Conservation (phyloP, 352 stramenopile species). For the Porosira glacialis region DNA sequence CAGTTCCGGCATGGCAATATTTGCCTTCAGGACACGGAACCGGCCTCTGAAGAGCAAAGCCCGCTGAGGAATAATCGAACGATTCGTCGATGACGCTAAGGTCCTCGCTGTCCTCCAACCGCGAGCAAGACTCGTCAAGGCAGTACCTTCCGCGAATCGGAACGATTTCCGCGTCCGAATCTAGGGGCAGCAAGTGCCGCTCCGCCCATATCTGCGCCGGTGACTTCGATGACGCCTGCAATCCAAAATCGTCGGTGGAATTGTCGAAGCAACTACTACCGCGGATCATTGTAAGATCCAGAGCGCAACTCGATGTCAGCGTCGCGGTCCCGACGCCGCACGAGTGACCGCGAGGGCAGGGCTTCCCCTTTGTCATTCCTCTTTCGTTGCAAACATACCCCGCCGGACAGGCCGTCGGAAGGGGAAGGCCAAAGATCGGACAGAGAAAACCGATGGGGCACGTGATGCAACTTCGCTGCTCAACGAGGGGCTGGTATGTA, state of each 20-base stretch:
- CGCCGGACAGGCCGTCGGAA: conserved; percentile 89
- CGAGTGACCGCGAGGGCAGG: conserved; percentile 92
- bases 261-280: conserved; percentile 88
- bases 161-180: conserved; percentile 75
- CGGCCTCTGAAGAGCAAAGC: conserved; percentile 83
- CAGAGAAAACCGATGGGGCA: conserved; percentile 94
- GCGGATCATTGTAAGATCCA: conserved; percentile 38
- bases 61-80: conserved; percentile 82
- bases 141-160: conserved; percentile 90
- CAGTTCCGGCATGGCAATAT: conserved; percentile 40
- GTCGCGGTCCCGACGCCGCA: conserved; percentile 94
- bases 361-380: conserved; percentile 86
- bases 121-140: conserved; percentile 87
- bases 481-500: conserved; percentile 87
- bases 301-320: conserved; percentile 86
- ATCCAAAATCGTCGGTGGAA: conserved; percentile 89
- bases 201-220: conserved; percentile 92
- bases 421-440: conserved; percentile 87
- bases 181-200: conserved; percentile 85
- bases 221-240: conserved; percentile 85
- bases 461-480: conserved; percentile 84
- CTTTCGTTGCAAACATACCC: conserved; percentile 90
- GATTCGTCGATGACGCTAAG: conserved; percentile 80
- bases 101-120: conserved; percentile 83
- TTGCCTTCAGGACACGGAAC: conserved; percentile 42